Conservation (phyloP, 1,284 basidiomycete species). For the Phylloporus sp. region DNA sequence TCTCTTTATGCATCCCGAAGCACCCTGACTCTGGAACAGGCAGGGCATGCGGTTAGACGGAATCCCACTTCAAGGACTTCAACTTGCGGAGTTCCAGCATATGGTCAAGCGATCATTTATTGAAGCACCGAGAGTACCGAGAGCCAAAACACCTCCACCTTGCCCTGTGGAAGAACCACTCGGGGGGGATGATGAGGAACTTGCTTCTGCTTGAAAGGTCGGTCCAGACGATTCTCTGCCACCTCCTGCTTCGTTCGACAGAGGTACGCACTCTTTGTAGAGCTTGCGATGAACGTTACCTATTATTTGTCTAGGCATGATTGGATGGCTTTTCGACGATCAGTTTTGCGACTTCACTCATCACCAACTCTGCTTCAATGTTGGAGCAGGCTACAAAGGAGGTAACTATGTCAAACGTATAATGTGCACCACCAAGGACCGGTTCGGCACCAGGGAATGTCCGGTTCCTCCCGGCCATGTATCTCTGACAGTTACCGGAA, state of each 20-base stretch:
- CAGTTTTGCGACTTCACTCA: no score
- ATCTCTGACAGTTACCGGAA: not conserved
- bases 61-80: not conserved
- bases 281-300: no score
- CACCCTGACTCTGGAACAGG: not conserved
- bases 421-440: not conserved
- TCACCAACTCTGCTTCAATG: no score
- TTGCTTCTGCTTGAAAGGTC: not conserved
- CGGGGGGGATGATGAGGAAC: not conserved
- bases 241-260: no score
- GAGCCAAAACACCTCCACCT: not conserved
- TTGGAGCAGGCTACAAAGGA: no score
- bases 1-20: not conserved
- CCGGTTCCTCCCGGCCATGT: not conserved
- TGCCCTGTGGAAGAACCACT: no score
- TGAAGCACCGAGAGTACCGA: not conserved
- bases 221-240: not conserved
- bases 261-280: no score
- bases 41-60: not conserved
- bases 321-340: not conserved
- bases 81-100: not conserved
- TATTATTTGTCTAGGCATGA: not conserved
- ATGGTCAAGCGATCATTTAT: not conserved
- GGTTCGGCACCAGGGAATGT: not conserved
- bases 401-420: no score